A percentile compares a stretch with the other conserved stretches of the same genome.
Conservation (phyloP, 371 early-diverging fungal genomes). For the Phascolomyces articulosus region DNA sequence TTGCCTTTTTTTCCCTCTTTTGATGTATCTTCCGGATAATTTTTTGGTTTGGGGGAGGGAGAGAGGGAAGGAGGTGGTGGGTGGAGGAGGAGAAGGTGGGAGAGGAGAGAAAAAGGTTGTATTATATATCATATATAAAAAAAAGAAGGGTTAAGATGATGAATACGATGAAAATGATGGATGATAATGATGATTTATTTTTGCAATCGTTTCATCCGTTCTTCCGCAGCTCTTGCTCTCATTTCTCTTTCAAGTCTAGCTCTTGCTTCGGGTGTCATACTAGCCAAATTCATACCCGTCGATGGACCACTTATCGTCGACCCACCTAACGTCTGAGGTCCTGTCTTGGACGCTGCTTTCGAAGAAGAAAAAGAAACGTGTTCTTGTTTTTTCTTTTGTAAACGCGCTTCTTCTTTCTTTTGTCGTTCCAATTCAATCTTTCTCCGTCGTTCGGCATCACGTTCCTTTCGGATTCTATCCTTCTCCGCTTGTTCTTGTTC, state of each 20-base stretch:
- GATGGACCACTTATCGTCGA: constrained; percentile 7
- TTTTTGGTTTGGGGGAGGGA: no score
- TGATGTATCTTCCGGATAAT: no score
- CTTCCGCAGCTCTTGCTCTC: constrained; percentile 81
- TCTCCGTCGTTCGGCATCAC: constrained; percentile 52
- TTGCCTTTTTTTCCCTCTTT: no score
- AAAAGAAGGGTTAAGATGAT: background rate
- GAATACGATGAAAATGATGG: background rate
- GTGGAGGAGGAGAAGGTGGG: no score
- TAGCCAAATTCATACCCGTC: constrained; percentile 40
- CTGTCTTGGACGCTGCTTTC: background rate
- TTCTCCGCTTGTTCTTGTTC: constrained; percentile 66
- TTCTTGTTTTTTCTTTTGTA: constrained; percentile 37
- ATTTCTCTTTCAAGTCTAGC: constrained; percentile 84
- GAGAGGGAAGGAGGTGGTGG: no score
- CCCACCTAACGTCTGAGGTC: constrained; percentile 27
- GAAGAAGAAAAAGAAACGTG: constrained; percentile 19
- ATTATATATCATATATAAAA: no score
- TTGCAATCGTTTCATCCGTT: constrained; percentile 48
- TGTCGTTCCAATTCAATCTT: constrained; percentile 31
- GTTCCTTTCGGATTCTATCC: constrained; percentile 64
- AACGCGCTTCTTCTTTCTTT: constrained; percentile 23
- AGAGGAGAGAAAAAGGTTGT: no score
- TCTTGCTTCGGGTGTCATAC: constrained; percentile 77
- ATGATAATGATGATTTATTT: constrained; percentile 1